Evolutionary conservation across 441 rosid genomes (phyloP), one percentile per base, ranked within the genome.

Genomic region (Jatropha multifida): DNA sequence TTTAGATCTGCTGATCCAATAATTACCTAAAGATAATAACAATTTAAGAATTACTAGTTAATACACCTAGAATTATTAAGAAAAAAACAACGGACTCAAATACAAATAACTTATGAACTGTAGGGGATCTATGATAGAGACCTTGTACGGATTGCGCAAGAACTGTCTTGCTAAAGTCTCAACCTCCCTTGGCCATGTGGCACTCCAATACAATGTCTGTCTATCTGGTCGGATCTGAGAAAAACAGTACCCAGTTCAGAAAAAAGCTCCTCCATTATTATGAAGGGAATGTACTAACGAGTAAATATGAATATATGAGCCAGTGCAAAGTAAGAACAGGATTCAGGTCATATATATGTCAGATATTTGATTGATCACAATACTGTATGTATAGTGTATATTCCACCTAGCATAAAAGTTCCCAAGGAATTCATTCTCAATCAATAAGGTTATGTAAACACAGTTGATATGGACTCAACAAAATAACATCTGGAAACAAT

Each of bases 101-200:
- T 11, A 65, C 17, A 23, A 52, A 48, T 49, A 18, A 6, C 68
- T 10, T 17, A 48, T 15, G 69, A 17, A 66, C 40, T 37, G 51
- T 23, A 60, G n/a, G 20, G 38, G 60, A 61, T 41, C 48, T 60
- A 79, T 15, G 42, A 67, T 18, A 73, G 23, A 75, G 63, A 95
- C 97, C 97, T 93, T 96, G 77, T 90, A 93, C 8, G 99, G 89
- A 86, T 92, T 91, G 56, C 86, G 83, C 74, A 96, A 81, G 81
- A 96, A 96, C 82, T 93, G 97, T 83, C 93, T 89, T 0, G 99
- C 98, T 71, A 96, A 85, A 78, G 87, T 79, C 81, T 91, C 98
- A 85, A 96, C 98, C 80, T 93, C 99, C 79, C 84, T 92, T 51
- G 98, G 99, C 99, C 99, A 96, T 73, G 98, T 96, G 73, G 99